These are phyloP conservation scores for Coniferiporia sulphurascens DNA, from an alignment of 1,284 basidiomycete genomes.

Conservation along the genomic window DNA sequence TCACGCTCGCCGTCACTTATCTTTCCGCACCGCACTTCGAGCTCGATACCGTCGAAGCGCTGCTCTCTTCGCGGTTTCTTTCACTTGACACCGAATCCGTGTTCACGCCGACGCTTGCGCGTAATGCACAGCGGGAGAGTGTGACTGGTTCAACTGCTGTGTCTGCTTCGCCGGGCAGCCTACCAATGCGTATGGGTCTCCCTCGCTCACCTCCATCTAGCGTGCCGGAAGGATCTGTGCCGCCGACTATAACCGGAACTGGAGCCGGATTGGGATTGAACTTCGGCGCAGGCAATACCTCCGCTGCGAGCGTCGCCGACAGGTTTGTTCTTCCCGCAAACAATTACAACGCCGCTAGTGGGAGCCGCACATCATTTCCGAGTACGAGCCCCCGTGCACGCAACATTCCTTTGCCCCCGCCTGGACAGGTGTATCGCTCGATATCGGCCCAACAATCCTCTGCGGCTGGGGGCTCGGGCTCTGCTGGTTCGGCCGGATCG, in stretches of 20 bases:
- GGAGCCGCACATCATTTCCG: slow-evolving; percentile 13
- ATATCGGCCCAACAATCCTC: slow-evolving; percentile 5
- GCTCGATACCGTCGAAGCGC: slow-evolving; percentile 66
- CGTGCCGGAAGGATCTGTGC: background rate
- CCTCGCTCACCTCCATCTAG: slow-evolving; percentile 38
- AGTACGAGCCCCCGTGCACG: slow-evolving; percentile 31
- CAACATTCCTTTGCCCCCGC: slow-evolving; percentile 33
- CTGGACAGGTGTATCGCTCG: slow-evolving; percentile 15
- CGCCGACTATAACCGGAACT: background rate
- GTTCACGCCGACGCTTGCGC: slow-evolving; percentile 56
- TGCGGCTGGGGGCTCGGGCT: slow-evolving; percentile 26
- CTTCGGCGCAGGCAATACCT: slow-evolving; percentile 1
- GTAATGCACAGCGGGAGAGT: slow-evolving; percentile 41
- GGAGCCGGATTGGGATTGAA: slow-evolving; percentile 3
- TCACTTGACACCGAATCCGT: slow-evolving; percentile 52
- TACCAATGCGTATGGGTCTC: slow-evolving; percentile 38
- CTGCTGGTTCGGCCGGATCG: slow-evolving; percentile 29
- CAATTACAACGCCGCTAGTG: slow-evolving; percentile 5
- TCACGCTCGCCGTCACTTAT: slow-evolving; percentile 58
- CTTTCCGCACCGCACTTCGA: slow-evolving; percentile 62
- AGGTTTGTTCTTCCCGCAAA: slow-evolving; percentile 46
- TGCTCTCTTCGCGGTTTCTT: slow-evolving; percentile 67
- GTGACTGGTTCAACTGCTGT: slow-evolving; percentile 17
- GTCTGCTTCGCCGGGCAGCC: slow-evolving; percentile 40
- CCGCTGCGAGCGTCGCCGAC: slow-evolving; percentile 40